Evolutionary conservation across 208 protist genomes (phyloP).

Genomic region (Baffinella frigidus): DNA sequence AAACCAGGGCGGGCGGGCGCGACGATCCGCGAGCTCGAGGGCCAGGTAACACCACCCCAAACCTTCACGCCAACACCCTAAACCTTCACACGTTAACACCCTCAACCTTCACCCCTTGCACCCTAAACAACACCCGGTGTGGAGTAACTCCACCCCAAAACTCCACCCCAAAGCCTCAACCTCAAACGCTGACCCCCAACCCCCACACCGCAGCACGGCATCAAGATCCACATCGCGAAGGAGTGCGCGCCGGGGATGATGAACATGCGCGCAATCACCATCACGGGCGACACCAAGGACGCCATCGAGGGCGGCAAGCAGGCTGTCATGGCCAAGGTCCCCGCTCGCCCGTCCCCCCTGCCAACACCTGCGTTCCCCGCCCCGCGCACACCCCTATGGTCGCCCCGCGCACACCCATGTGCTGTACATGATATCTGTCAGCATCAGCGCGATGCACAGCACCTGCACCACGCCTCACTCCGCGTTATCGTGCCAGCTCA

Average conservation of each 20-base stretch:
- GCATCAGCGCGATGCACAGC: neutral
- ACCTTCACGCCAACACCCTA: neutral
- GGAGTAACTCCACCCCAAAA: too few species aligned
- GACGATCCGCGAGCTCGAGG: constrained; percentile 36
- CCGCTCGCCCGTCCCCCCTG: neutral
- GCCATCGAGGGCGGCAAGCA: too few species aligned
- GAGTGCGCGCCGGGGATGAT: neutral
- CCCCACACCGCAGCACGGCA: neutral
- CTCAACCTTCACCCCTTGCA: neutral
- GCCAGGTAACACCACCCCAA: neutral
- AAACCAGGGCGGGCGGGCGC: too few species aligned
- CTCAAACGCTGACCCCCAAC: too few species aligned
- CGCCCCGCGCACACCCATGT: too few species aligned
- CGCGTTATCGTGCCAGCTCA: neutral
- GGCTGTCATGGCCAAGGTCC: neutral
- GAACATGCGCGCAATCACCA: neutral
- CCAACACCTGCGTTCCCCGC: neutral
- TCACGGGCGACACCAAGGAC: too few species aligned
- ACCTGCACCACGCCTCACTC: neutral
- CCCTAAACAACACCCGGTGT: too few species aligned
- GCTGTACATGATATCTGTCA: neutral
- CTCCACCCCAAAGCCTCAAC: too few species aligned
- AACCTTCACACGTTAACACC: neutral
- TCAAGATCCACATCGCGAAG: neutral
- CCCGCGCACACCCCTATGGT: too few species aligned